Evolutionary conservation across 352 stramenopile species (phyloP).

Genomic region (Phytophthora megakarya): DNA sequence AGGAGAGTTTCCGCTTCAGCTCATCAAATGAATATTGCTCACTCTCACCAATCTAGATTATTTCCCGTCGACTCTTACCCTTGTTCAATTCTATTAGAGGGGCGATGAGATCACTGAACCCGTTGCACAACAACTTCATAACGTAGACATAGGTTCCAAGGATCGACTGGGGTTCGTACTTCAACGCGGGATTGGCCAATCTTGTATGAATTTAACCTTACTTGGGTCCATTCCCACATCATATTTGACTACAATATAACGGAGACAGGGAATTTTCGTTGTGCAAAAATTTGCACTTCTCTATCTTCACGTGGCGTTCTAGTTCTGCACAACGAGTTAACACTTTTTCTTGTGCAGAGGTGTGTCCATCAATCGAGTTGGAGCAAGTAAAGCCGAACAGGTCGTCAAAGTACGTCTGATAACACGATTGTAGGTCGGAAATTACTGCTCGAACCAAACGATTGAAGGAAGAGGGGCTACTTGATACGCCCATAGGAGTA

Average conservation of each 20-base stretch:
- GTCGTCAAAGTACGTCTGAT: conserved; percentile 3
- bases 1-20: background rate
- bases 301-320: conserved; percentile 6
- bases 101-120: conserved; percentile 1
- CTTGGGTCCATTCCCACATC: conserved; percentile 20
- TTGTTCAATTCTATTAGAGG: conserved; percentile 5
- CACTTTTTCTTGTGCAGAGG: conserved; percentile 1
- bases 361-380: background rate
- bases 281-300: conserved; percentile 15
- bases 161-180: conserved; percentile 21
- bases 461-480: conserved; percentile 12
- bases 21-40: background rate
- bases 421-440: background rate
- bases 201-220: conserved; percentile 18
- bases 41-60: too few relatives aligned
- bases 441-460: background rate
- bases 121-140: conserved; percentile 20
- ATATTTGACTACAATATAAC: conserved; percentile 3
- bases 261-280: conserved; percentile 4
- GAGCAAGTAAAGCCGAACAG: conserved; percentile 3
- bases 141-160: conserved; percentile 28
- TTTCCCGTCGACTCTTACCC: background rate
- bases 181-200: conserved; percentile 11
- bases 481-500: conserved; percentile 13
- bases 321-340: background rate